Conservation (phyloP, 805 yeast species). For the Maudiozyma saulgeensis region DNA sequence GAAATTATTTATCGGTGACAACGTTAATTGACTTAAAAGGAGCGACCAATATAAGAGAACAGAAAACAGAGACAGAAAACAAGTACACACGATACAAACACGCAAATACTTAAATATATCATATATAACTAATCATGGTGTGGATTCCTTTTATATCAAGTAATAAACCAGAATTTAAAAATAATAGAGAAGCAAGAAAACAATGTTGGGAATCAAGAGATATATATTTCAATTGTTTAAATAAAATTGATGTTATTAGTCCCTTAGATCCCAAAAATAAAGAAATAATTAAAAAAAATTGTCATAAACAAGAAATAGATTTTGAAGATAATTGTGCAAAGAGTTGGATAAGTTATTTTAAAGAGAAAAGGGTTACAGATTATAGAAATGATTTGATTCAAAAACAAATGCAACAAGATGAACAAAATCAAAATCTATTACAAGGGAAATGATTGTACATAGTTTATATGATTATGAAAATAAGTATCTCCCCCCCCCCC, state of each 20-base stretch:
- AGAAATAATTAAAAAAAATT: constrained; percentile 40
- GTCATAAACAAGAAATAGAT: constrained; percentile 46
- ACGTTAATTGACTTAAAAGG: too few species aligned
- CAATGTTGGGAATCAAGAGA: constrained; percentile 91
- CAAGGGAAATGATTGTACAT: neutral
- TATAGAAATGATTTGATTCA: constrained; percentile 25
- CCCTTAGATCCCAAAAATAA: constrained; percentile 37
- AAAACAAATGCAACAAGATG: neutral
- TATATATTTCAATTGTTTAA: constrained; percentile 63
- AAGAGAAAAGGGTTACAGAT: constrained; percentile 78
- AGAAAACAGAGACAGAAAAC: neutral
- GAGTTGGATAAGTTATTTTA: constrained; percentile 85
- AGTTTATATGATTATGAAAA: neutral
- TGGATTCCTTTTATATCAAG: neutral
- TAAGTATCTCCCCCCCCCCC: too few species aligned
- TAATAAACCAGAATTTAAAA: constrained; percentile 8
- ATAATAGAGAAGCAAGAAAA: constrained; percentile 55
- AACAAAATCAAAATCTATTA: neutral
- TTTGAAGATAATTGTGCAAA: constrained; percentile 72
- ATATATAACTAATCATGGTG: neutral
- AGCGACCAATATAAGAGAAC: neutral
- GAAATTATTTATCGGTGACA: too few species aligned
- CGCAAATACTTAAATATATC: neutral
- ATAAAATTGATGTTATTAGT: constrained; percentile 54
- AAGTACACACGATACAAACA: too few species aligned